Base-by-base conservation (phyloP, 306 rosid genomes). In the Rosa chinensis region DNA sequence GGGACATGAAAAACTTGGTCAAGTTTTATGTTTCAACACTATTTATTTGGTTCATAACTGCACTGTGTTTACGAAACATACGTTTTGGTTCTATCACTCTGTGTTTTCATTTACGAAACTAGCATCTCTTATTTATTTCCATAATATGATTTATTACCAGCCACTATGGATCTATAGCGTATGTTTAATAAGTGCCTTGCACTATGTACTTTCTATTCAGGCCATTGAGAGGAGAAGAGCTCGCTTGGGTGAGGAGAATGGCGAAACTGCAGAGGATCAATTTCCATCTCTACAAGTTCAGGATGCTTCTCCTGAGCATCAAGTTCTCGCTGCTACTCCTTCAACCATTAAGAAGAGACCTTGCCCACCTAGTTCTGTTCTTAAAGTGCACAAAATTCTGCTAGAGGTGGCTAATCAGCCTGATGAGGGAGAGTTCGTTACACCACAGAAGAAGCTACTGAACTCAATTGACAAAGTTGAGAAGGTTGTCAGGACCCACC, bases 211-310 rank as follows among this genome's bases (percentile, higher is more conserved):
- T 18, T 16, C 21, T 3, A 32, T 76, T 47, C 25, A 28, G 99
- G 98, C 97, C 18, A 82, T 91, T 17, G 97, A 91, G 82, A 89
- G 94, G 78, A 95, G 92, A 66, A 89, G 96, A 78, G 85, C 85
- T 56, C 88, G 83, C 20, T 61, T 85, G 77, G 78, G 81, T 77
- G 90, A 78, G 5, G 86, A 16, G 56, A 84, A 87, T 72, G 90
- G 85, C 72, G 86, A 64, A 81, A 84, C 67, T 74, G 53, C 50
- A 39, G 88, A 62, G 37, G 82, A 48, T 78, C 79, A 82, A 4
- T 39, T 72, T 43, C 70, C 78, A 6, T 52, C 85, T 5, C 23
- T 14, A 6, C 16, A 80, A 20, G 67, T 66, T 28, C 58, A 84
- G n/a, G 82, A 76, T 81, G 85, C 87, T 76, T 76, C 63, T 20